phyloP scores from a whole-genome alignment of 2,329 filamentous ascomycete species.

The Zalaria obscura region DNA sequence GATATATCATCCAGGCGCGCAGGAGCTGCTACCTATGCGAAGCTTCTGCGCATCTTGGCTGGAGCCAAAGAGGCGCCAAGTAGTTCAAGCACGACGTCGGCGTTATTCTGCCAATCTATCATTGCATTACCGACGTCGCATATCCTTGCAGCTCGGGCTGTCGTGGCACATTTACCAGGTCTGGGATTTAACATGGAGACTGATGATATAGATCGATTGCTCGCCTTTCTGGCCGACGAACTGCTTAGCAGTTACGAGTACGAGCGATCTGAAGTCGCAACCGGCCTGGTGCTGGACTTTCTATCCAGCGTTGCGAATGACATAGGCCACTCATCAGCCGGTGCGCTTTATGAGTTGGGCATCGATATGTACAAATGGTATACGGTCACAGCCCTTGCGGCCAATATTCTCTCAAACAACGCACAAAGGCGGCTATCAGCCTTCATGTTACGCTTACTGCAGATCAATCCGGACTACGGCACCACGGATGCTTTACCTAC shows the following conservation, averaged over 20 bases:
- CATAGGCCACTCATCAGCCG: constrained; percentile 45
- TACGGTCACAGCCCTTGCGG: constrained; percentile 50
- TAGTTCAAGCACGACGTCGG: constrained; percentile 3
- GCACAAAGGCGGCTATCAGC: constrained; percentile 53
- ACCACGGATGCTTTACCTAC: constrained; percentile 43
- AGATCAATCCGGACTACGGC: constrained; percentile 52
- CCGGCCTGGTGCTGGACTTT: constrained; percentile 52
- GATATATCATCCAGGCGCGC: background rate
- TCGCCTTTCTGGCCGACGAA: constrained; percentile 33
- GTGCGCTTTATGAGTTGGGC: constrained; percentile 49
- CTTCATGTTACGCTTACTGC: constrained; percentile 58
- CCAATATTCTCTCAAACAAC: constrained; percentile 53
- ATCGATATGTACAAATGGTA: constrained; percentile 71
- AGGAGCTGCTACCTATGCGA: background rate
- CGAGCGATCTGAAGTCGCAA: constrained; percentile 59
- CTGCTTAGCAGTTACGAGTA: constrained; percentile 43
- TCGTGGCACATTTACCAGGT: background rate
- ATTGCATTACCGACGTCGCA: constrained; percentile 7
- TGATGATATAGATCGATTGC: constrained; percentile 26
- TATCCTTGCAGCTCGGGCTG: background rate
- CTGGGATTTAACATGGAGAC: constrained; percentile 11
- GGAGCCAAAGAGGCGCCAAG: background rate
- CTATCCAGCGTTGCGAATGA: constrained; percentile 48
- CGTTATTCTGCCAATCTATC: constrained; percentile 10
- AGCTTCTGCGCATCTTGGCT: background rate